Percentiles rank a stretch among this genome's conserved stretches.
These are phyloP conservation scores for Echinosophora koreensis DNA, from an alignment of 306 rosid species.

Conservation along the genomic window DNA sequence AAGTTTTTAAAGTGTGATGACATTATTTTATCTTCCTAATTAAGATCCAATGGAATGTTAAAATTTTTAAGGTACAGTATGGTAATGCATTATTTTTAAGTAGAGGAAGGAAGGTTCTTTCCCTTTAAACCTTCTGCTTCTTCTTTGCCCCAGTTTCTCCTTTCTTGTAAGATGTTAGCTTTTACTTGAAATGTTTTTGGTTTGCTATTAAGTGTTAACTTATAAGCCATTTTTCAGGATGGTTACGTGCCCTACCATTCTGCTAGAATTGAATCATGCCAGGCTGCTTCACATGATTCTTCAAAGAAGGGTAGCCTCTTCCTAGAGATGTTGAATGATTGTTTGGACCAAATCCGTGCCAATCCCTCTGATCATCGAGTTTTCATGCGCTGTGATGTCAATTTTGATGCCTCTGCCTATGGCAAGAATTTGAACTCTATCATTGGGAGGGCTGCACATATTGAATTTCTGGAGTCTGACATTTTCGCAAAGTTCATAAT, in stretches of 20 bases:
- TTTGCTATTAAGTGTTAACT: constrained; percentile 47
- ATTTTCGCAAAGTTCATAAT: constrained; percentile 77
- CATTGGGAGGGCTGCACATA: constrained; percentile 93
- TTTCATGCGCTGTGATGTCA: constrained; percentile 90
- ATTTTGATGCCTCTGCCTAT: constrained; percentile 76
- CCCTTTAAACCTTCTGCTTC: neutral
- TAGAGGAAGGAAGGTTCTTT: neutral
- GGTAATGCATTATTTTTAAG: constrained; percentile 21
- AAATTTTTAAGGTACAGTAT: neutral
- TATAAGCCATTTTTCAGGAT: constrained; percentile 62
- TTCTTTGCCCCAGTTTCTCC: neutral
- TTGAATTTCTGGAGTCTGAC: constrained; percentile 91
- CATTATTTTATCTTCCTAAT: neutral
- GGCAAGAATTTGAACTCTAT: constrained; percentile 91
- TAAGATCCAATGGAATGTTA: constrained; percentile 19
- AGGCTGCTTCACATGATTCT: constrained; percentile 78
- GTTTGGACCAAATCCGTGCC: constrained; percentile 87
- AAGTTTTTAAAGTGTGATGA: neutral
- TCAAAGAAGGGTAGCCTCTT: constrained; percentile 78
- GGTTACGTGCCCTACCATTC: constrained; percentile 98
- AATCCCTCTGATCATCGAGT: constrained; percentile 66
- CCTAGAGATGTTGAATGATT: constrained; percentile 80
- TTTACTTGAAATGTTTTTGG: constrained; percentile 8
- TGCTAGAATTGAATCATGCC: constrained; percentile 92
- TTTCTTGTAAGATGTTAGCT: constrained; percentile 14